These are phyloP conservation scores for Amphicarpaea edgeworthii DNA, from an alignment of 306 rosid species.

Conservation along the genomic window DNA sequence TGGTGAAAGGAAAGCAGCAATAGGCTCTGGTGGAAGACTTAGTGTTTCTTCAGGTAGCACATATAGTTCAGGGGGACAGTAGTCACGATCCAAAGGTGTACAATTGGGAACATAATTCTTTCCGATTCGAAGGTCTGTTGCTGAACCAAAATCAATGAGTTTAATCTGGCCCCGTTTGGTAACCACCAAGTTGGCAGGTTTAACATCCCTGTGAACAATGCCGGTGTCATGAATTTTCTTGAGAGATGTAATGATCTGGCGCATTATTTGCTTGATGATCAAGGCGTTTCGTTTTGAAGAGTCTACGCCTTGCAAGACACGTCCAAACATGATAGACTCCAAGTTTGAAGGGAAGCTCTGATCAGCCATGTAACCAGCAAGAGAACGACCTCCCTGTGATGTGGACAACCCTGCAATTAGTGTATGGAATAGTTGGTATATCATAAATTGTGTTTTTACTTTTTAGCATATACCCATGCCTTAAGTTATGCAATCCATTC, in stretches of 20 bases:
- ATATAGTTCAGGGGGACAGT: slow-evolving; percentile 78
- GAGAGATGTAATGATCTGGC: slow-evolving; percentile 70
- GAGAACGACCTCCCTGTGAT: slow-evolving; percentile 70
- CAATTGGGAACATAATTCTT: slow-evolving; percentile 70
- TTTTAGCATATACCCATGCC: slow-evolving; percentile 10
- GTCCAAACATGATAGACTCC: slow-evolving; percentile 78
- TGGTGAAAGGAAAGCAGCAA: slow-evolving; percentile 82
- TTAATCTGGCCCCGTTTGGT: slow-evolving; percentile 70
- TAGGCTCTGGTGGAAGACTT: slow-evolving; percentile 78
- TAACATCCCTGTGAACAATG: slow-evolving; percentile 81
- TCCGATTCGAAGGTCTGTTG: slow-evolving; percentile 81
- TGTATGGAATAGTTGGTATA: slow-evolving; percentile 42
- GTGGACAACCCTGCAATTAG: slow-evolving; percentile 54
- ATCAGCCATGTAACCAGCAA: slow-evolving; percentile 76
- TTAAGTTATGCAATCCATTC: slow-evolving; percentile 21
- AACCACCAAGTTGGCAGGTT: slow-evolving; percentile 86
- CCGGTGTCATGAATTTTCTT: slow-evolving; percentile 82
- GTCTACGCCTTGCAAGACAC: slow-evolving; percentile 70
- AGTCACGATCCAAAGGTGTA: slow-evolving; percentile 73
- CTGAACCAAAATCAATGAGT: slow-evolving; percentile 87
- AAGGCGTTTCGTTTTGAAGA: slow-evolving; percentile 67
- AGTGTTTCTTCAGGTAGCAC: slow-evolving; percentile 81
- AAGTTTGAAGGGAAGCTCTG: slow-evolving; percentile 72
- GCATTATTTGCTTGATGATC: slow-evolving; percentile 85
- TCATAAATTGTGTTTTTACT: background rate